Base-by-base conservation (phyloP, 192 early-diverging fungal genomes). In the Backusella psychrophila region DNA sequence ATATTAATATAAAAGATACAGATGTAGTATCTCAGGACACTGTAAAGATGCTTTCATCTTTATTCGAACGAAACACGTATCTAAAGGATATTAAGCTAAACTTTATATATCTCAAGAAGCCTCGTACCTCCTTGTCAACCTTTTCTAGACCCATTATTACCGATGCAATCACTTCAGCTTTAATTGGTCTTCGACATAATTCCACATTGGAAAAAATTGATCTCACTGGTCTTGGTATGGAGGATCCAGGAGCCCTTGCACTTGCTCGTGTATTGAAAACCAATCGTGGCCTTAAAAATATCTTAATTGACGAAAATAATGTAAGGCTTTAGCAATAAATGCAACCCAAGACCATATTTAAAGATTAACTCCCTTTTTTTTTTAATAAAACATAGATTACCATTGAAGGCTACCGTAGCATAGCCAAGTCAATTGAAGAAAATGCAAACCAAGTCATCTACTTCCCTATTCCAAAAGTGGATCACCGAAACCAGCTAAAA, bases 1-100 rank as follows among this genome's bases (percentile, higher is more conserved):
- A 80, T 1, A 84, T 87, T 11, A 80, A 69, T 8, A 31, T 87
- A 38, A 73, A 75, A 1, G 77, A 76, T 14, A 52, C 68, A 23
- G 73, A 69, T 2, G 79, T 72, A 34, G 74, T 83, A 4, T 83
- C 83, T 21, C 75, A 77, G 0, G 86, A 87, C 8, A 87, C 86
- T 4, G 75, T 78, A 69, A 79, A 80, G 23, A 68, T 83, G 44
- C 33, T 87, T 4, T 77, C 75, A 19, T 77, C 46, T 71, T 11
- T 81, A 63, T 67, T 85, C 76, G 56, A 80, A 67, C 59, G 78
- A 56, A 68, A 84, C 69, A 73, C 71, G 44, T 34, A 19, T 6
- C 23, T 87, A 46, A 79, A 85, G 52, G 81, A 82, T 19, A 34
- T 87, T 19, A 66, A 78, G 17, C 44, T 87, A 17, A 80, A 66